Evolutionary conservation across 441 rosid genomes (phyloP).

Genomic region (Dalechampia spathulata): DNA sequence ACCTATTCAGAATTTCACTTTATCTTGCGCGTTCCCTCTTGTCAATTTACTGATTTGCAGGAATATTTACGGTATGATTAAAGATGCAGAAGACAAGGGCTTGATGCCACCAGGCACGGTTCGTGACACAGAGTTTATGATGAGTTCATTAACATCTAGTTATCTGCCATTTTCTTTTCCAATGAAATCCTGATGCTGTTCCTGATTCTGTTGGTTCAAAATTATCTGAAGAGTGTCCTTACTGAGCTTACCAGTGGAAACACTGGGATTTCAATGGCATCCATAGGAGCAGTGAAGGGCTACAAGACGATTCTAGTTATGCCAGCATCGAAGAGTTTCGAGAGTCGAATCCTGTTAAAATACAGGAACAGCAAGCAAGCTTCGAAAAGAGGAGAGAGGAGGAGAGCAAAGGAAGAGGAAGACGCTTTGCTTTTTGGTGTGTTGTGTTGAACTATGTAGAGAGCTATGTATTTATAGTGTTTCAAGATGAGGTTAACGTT

Average conservation of each 20-base stretch:
- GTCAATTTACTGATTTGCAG: slow-evolving; percentile 19
- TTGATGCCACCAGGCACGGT: slow-evolving; percentile 81
- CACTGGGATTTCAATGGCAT: slow-evolving; percentile 70
- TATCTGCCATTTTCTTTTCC: too few species aligned
- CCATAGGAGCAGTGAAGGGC: slow-evolving; percentile 64
- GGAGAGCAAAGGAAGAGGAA: too few species aligned
- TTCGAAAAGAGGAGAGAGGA: too few species aligned
- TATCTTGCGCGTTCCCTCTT: neutral
- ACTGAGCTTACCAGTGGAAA: slow-evolving; percentile 65
- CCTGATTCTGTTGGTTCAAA: slow-evolving; percentile 7
- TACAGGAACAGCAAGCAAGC: slow-evolving; percentile 28
- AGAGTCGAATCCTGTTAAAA: slow-evolving; percentile 50
- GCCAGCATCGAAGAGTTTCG: slow-evolving; percentile 51
- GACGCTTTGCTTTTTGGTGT: too few species aligned
- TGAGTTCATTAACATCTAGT: too few species aligned
- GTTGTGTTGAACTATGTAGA: too few species aligned
- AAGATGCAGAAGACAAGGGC: slow-evolving; percentile 79
- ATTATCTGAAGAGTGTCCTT: slow-evolving; percentile 37
- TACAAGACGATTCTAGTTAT: slow-evolving; percentile 48
- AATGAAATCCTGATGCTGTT: too few species aligned
- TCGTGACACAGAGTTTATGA: neutral
- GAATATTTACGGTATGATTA: slow-evolving; percentile 63
- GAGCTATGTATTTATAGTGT: too few species aligned
- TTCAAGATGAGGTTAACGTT: too few species aligned
- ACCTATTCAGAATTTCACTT: slow-evolving; percentile 25